phyloP scores from a whole-genome alignment of 331 rosid genomes.

The Spiraea crenata region DNA sequence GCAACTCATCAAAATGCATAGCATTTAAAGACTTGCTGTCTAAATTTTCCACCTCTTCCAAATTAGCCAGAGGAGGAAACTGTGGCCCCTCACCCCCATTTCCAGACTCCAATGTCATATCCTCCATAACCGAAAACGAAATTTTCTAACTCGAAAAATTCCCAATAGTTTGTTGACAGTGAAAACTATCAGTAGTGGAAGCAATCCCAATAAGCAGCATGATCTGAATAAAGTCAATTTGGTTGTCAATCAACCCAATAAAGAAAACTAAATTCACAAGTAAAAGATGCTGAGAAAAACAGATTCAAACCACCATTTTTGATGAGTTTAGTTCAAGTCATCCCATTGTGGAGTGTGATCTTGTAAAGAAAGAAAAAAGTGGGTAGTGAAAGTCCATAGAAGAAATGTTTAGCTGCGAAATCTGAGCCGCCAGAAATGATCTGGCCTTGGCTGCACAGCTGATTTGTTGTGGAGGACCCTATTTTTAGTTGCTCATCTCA shows the following conservation, averaged over 20 bases:
- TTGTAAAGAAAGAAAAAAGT: too few species aligned
- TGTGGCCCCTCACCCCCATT: slow-evolving; percentile 25
- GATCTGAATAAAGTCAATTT: background rate
- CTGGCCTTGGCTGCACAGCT: slow-evolving; percentile 1
- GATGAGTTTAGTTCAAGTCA: background rate
- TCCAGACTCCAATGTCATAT: slow-evolving; percentile 31
- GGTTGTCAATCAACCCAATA: background rate
- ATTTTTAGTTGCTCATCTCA: slow-evolving; percentile 30
- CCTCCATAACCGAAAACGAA: slow-evolving; percentile 16
- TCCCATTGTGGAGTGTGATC: slow-evolving; percentile 7
- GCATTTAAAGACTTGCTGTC: slow-evolving; percentile 21
- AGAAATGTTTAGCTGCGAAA: slow-evolving; percentile 23
- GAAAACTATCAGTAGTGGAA: background rate
- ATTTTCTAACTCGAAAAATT: background rate
- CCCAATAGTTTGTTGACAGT: background rate
- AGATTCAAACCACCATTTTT: background rate
- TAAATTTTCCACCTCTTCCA: slow-evolving; percentile 35
- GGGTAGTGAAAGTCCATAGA: background rate
- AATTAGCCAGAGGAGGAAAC: slow-evolving; percentile 19
- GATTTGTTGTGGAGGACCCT: slow-evolving; percentile 29
- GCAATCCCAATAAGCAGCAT: background rate
- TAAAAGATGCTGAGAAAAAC: background rate
- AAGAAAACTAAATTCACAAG: background rate
- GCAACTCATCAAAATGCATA: slow-evolving; percentile 36
- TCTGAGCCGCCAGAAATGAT: slow-evolving; percentile 36